Conservation (phyloP, 2,329 filamentous ascomycete genomes). For the Acrocalymma vagum region DNA sequence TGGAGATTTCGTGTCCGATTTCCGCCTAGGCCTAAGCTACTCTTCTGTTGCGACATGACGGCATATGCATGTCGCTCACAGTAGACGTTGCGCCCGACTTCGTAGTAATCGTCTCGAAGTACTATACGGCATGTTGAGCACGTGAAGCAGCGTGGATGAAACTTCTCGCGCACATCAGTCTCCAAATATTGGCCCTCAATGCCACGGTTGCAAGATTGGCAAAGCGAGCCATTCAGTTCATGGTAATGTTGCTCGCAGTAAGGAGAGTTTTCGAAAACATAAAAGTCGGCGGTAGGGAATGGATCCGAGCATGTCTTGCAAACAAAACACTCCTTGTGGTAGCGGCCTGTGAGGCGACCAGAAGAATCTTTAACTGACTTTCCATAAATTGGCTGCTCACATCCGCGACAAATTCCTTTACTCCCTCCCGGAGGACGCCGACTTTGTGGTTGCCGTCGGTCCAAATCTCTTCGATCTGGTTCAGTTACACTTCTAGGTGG, state of each 20-base stretch:
- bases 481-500: constrained; percentile 21
- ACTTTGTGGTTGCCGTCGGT: constrained; percentile 22
- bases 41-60: constrained; percentile 52
- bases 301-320: constrained; percentile 83
- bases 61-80: constrained; percentile 87
- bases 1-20: constrained; percentile 52
- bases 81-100: constrained; percentile 80
- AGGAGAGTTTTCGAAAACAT: constrained; percentile 85
- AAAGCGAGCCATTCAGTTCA: constrained; percentile 86
- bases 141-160: constrained; percentile 86
- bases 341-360: constrained; percentile 88
- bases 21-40: constrained; percentile 47
- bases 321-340: constrained; percentile 94
- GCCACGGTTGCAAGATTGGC: constrained; percentile 78
- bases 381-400: constrained; percentile 78
- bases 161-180: constrained; percentile 79
- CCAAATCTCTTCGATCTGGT: constrained; percentile 19
- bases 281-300: constrained; percentile 90
- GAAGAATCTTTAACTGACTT: constrained; percentile 96
- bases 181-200: constrained; percentile 96
- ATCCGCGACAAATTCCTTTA: constrained; percentile 85
- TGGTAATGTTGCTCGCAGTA: constrained; percentile 96
- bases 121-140: constrained; percentile 80
- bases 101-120: constrained; percentile 87
- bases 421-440: constrained; percentile 51